Base-by-base conservation (phyloP, 192 early-diverging fungal species). In the Backusella circina region DNA sequence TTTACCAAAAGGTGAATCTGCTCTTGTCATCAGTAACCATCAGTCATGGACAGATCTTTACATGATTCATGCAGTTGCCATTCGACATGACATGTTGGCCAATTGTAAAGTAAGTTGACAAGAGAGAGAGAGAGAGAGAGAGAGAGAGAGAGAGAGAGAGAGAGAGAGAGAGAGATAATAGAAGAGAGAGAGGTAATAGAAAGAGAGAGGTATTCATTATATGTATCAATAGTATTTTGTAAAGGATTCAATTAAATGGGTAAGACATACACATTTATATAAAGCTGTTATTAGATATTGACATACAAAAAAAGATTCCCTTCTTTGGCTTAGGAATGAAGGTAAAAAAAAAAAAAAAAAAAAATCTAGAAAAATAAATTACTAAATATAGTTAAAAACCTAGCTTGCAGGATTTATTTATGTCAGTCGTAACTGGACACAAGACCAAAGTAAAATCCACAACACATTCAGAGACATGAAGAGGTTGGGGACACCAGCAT, bases 291-390 rank as follows among this genome's bases (percentile, higher is more conserved):
- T n/a, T n/a, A n/a, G n/a, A n/a, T n/a, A n/a, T n/a, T n/a, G n/a
- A n/a, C n/a, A n/a, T n/a, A n/a, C n/a, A 36, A 31, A 51, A 16
- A 16, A 80, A 88, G 87, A 80, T 89, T 70, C 88, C 88, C 9
- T 89, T 89, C 73, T 89, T 87, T 78, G 88, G 88, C 44, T 87
- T 83, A 82, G 88, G 88, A 33, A 89, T 89, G 88, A 87, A 86
- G 88, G 84, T 84, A 75, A 72, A 71, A 73, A 65, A 31, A 7
- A 44, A 10, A 1, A 37, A 5, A 57, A 12, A 57, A 16, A 61
- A n/a, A 5, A 47, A 47, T 47, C 44, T 47, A 69, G 7, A 54
- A 51, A 15, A 16, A 1, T 39, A n/a, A 9, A 36, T 39, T 32
- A 16, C 2, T 32, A 36, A 39, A 31, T 67, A 18, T 35, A n/a